These are phyloP conservation scores for Aspergillus wentii DNA, from an alignment of 495 filamentous ascomycete species.

Conservation along the genomic window DNA sequence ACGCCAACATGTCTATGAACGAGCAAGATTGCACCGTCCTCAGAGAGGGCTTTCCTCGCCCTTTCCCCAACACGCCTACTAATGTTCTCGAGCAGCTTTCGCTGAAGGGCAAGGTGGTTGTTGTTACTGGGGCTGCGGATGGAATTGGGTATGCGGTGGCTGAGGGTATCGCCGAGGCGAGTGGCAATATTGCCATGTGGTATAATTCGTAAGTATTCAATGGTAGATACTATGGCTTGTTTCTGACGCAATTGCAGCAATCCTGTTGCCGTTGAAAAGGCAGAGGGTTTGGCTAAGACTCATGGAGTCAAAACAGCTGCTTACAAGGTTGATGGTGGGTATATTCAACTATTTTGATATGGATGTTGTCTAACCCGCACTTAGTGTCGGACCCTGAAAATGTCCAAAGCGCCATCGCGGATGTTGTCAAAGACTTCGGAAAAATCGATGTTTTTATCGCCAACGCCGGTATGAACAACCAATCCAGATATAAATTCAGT, in stretches of 20 bases:
- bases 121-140: conserved; percentile 31
- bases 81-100: conserved; percentile 18
- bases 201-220: conserved; percentile 16
- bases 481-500: conserved; percentile 4
- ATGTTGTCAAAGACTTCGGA: conserved; percentile 39
- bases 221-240: not conserved
- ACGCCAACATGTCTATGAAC: conserved; percentile 5
- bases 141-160: conserved; percentile 30
- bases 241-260: conserved; percentile 16
- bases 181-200: conserved; percentile 6
- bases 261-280: conserved; percentile 26
- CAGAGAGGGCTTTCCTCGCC: conserved; percentile 4
- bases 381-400: conserved; percentile 31
- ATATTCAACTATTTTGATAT: conserved; percentile 2
- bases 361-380: not conserved
- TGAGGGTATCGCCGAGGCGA: conserved; percentile 32
- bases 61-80: not conserved
- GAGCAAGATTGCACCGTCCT: not conserved
- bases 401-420: conserved; percentile 24
- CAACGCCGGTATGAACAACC: conserved; percentile 29
- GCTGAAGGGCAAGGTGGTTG: conserved; percentile 35
- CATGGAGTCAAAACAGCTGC: conserved; percentile 31
- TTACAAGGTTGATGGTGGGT: conserved; percentile 36
- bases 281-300: conserved; percentile 20
- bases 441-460: conserved; percentile 47